Evolutionary conservation across 495 filamentous ascomycete species (phyloP).

Genomic region (Daldinia loculata): DNA sequence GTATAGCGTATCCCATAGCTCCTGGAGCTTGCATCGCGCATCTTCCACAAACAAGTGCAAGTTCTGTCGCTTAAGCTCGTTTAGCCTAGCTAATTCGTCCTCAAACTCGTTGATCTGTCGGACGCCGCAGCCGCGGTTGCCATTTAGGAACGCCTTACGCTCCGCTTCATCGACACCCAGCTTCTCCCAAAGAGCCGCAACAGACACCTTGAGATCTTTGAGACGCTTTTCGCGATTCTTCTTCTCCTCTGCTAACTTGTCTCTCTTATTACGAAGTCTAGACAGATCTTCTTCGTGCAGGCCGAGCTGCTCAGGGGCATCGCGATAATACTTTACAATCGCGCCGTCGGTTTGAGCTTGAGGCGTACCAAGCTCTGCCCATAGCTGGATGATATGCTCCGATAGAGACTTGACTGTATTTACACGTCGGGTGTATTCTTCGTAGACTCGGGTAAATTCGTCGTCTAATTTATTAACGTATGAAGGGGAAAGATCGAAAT

Average conservation of each 20-base stretch:
- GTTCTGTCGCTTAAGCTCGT: constrained; percentile 93
- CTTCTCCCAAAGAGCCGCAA: constrained; percentile 88
- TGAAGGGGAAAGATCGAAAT: constrained; percentile 87
- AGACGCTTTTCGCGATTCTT: constrained; percentile 82
- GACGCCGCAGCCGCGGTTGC: constrained; percentile 77
- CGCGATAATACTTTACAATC: constrained; percentile 87
- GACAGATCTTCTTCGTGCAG: constrained; percentile 85
- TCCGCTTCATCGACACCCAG: constrained; percentile 83
- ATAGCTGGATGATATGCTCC: constrained; percentile 90
- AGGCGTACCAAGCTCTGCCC: constrained; percentile 92
- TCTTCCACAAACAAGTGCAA: constrained; percentile 95
- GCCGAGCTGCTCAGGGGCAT: constrained; percentile 91
- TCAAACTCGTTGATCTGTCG: constrained; percentile 93
- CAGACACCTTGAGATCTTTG: constrained; percentile 74
- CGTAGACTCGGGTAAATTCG: constrained; percentile 92
- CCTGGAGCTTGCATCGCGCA: constrained; percentile 85
- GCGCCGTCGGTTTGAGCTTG: constrained; percentile 88
- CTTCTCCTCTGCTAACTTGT: constrained; percentile 94
- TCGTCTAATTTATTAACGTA: constrained; percentile 87
- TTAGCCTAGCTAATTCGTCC: constrained; percentile 83
- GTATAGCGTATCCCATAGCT: constrained; percentile 92
- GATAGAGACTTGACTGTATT: constrained; percentile 74
- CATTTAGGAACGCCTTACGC: constrained; percentile 79
- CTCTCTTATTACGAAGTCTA: constrained; percentile 73
- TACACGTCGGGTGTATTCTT: constrained; percentile 88